Base-by-base conservation (phyloP, 2,329 filamentous ascomycete genomes). In the Diaporthe ampelina region DNA sequence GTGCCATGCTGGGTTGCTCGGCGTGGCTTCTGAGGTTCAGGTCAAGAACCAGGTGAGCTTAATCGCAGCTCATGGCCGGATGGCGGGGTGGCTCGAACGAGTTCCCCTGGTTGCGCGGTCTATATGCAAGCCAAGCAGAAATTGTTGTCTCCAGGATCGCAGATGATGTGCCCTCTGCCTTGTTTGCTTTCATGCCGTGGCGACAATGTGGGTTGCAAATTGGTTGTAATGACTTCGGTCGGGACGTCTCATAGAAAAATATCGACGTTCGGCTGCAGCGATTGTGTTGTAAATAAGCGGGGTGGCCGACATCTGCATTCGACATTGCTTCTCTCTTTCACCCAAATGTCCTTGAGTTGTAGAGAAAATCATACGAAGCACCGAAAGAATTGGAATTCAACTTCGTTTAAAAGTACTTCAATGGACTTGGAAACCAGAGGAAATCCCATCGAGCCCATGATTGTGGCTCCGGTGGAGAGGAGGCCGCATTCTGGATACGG, bases 1-100 rank as follows among this genome's bases (percentile, higher is more conserved):
- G 57, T 35, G 65, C 37, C 72, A 74, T 74, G 19, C 29, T 70
- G 65, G 48, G 24, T 26, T 59, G 65, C 35, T 35, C 35, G 32
- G 57, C 24, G 70, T 40, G 32, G 57, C 70, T 50, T 54, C n/a
- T 32, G 35, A 72, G 43, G 57, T 56, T 59, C 17, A 43, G 13
- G 35, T 24, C 17, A 63, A 29, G 50, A 61, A 59, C 50, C 32
- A 35, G 56, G 40, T 26, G 50, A 54, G 32, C n/a, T 72, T 15
- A 37, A 26, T 56, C 17, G n/a, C 35, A 45, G 35, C 57, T 72
- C 70, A 72, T 72, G 40, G 58, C 43, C 50, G 6, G 54, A 48
- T 32, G 50, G 11, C 7, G 29, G 11, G n/a, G 11, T 54, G 29
- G n/a, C 24, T 29, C 57, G 17, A 10, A 19, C 5, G 32, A 10